Conservation (phyloP, 2,329 filamentous ascomycete genomes). For the Drechslerella dactyloides region DNA sequence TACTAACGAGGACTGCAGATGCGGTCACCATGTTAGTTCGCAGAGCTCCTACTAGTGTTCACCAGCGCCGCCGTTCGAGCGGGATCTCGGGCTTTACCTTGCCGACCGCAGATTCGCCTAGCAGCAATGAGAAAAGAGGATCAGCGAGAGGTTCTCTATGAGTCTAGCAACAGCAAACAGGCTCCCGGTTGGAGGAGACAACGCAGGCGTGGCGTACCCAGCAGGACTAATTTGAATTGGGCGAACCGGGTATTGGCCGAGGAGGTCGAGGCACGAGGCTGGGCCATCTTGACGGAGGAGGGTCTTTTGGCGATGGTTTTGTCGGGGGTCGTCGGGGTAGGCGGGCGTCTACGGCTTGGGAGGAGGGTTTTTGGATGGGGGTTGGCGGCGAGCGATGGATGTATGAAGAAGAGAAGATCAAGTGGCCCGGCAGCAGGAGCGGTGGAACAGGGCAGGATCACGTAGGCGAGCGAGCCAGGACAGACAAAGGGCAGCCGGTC, state of each 20-base stretch:
- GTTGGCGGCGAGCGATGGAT: neutral
- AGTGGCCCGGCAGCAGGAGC: neutral
- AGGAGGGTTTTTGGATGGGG: neutral
- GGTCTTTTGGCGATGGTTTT: slow-evolving; percentile 2
- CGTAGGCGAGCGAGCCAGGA: neutral
- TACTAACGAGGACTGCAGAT: slow-evolving; percentile 85
- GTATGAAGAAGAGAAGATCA: neutral
- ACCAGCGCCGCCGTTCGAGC: neutral
- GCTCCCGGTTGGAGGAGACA: neutral
- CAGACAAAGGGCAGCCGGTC: slow-evolving; percentile 7
- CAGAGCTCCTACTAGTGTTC: slow-evolving; percentile 30
- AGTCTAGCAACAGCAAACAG: neutral
- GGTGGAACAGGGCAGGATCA: neutral
- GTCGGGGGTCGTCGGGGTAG: slow-evolving; percentile 5
- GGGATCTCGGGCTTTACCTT: slow-evolving; percentile 69
- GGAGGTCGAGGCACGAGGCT: slow-evolving; percentile 81
- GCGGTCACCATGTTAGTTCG: slow-evolving; percentile 41
- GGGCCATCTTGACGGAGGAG: slow-evolving; percentile 51
- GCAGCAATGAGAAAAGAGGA: slow-evolving; percentile 51
- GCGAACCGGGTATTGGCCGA: slow-evolving; percentile 82
- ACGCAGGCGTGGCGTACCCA: slow-evolving; percentile 68
- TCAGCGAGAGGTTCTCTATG: slow-evolving; percentile 3
- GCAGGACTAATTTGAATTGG: slow-evolving; percentile 97
- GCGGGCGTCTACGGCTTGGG: slow-evolving; percentile 11
- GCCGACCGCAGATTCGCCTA: slow-evolving; percentile 97